Percentiles rank a stretch among this genome's conserved stretches.
phyloP scores from a whole-genome alignment of 2,329 filamentous ascomycete species.

The Aspergillus quadrilineatus region DNA sequence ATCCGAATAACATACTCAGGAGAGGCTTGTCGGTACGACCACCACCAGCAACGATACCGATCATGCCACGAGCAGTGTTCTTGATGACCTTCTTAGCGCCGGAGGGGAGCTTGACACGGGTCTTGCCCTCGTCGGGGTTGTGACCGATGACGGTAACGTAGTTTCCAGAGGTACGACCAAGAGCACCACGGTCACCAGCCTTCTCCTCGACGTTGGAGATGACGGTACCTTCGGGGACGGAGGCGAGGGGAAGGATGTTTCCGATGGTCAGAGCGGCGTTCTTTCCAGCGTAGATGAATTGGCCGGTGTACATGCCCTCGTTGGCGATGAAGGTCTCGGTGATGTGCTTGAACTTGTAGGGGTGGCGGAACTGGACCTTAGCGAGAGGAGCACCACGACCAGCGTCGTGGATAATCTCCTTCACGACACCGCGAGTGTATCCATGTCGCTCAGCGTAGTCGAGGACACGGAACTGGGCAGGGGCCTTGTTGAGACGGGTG shows the following conservation, averaged over 20 bases:
- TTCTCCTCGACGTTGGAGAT: constrained; percentile 99
- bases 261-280: constrained; percentile 94
- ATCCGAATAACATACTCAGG: constrained; percentile 62
- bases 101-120: constrained; percentile 97
- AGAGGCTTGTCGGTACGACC: constrained; percentile 99
- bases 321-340: constrained; percentile 99
- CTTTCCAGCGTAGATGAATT: constrained; percentile 99
- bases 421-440: constrained; percentile 95
- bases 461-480: constrained; percentile 93
- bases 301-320: constrained; percentile 99
- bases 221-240: constrained; percentile 98
- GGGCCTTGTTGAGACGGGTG: constrained; percentile 91
- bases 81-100: constrained; percentile 99
- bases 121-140: constrained; percentile 99
- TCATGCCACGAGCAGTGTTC: constrained; percentile 93
- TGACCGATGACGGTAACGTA: constrained; percentile 98
- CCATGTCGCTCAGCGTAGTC: constrained; percentile 97
- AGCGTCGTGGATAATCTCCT: constrained; percentile 98
- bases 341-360: constrained; percentile 96
- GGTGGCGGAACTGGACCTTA: constrained; percentile 94
- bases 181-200: constrained; percentile 90
- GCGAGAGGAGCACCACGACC: constrained; percentile 97
- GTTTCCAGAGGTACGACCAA: constrained; percentile 97
- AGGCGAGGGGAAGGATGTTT: constrained; percentile 92
- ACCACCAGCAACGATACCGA: constrained; percentile 98